phyloP scores from a whole-genome alignment of 331 rosid genomes.

The Stylosanthes scabra region DNA sequence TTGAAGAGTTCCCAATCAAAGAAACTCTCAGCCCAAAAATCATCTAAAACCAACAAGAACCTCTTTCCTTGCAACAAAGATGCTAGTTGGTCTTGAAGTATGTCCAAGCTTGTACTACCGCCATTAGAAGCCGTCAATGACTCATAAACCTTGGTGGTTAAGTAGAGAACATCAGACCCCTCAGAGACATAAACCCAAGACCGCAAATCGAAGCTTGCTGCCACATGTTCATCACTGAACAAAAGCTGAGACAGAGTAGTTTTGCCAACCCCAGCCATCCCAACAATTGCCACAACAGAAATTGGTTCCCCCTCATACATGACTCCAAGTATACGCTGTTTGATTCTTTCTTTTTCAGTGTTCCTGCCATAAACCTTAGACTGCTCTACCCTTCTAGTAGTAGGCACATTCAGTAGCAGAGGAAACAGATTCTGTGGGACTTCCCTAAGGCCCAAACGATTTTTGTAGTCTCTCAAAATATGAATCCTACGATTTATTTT shows the following conservation, averaged over 20 bases:
- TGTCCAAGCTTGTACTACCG: constrained; percentile 18
- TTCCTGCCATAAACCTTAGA: constrained; percentile 13
- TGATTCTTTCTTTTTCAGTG: constrained; percentile 7
- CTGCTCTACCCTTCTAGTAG: constrained; percentile 29
- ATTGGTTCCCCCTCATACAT: background rate
- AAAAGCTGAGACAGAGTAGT: too few relatives aligned
- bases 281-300: too few relatives aligned
- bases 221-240: too few relatives aligned
- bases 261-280: too few relatives aligned
- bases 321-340: background rate
- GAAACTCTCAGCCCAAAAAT: background rate
- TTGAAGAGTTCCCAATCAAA: background rate
- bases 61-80: too few relatives aligned
- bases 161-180: constrained; percentile 17
- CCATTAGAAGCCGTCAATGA: too few relatives aligned
- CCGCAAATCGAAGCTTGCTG: too few relatives aligned
- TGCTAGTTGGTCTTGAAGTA: too few relatives aligned
- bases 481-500: background rate
- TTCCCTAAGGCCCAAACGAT: background rate
- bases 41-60: constrained; percentile 3
- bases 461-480: background rate
- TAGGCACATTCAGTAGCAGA: background rate
- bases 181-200: background rate
- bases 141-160: constrained; percentile 37
- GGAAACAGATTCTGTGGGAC: background rate